Evolutionary conservation across 768 basidiomycete species (phyloP), one percentile per base, ranked within the genome.

Genomic region (Asterophora parasitica): DNA sequence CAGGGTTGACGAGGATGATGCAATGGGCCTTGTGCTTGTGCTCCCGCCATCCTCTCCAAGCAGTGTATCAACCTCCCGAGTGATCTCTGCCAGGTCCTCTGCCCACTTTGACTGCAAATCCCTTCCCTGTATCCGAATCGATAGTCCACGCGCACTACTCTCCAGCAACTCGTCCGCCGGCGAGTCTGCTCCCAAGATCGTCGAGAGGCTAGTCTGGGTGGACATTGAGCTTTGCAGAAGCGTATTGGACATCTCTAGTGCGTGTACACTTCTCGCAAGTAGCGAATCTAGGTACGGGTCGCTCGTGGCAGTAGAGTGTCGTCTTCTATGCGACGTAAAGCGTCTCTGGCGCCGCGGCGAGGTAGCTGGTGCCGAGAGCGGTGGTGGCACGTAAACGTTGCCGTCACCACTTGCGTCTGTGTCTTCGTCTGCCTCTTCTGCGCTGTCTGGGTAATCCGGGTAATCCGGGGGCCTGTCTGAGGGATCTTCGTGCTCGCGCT

Each of bases 191-290:
- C 75, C 70, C 26, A 84, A 63, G 33, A 83, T 66, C 3, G 72
- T 65, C 7, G 74, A 65, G 13, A 73, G 58, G 38, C 65, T 78
- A 10, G 81, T 73, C 52, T 85, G 83, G 0, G 88, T 83, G 33
- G 82, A 77, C 56, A 90, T 83, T 16, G 85, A 85, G 10, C 80
- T 82, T 59, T 88, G 83, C 8, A 92, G 70, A 9, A 92, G 70
- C 2, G 81, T 76, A 49, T 92, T 92, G 4, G 89, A 92, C 74
- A 90, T 82, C 61, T 92, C 90, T 7, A 92, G 72, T 1, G 89
- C 89, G 65, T 89, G 82, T 11, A 92, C 86, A 54, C 87, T 89
- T 52, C 89, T 81, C 49, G 81, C 86, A 1, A 92, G 74, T 12
- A 92, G 70, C n/a, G 83, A 76, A 64, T 92, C 90, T 20, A 90